Percentiles rank a stretch among this genome's conserved stretches.
These are phyloP conservation scores for Radiomyces spectabilis DNA, from an alignment of 192 early-diverging fungal genomes.

Conservation along the genomic window DNA sequence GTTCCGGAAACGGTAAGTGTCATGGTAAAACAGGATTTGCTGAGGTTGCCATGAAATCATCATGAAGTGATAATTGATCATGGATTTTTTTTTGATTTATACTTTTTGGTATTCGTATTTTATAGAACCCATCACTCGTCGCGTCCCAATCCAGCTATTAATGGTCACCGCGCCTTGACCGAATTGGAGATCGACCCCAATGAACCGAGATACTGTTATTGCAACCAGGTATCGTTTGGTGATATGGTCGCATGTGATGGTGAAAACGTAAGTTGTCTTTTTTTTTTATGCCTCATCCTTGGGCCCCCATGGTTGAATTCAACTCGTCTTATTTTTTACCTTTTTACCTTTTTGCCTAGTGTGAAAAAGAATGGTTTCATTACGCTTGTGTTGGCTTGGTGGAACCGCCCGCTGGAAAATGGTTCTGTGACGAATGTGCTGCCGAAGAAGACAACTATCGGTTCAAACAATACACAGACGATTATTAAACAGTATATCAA, in stretches of 20 bases:
- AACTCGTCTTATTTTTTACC: not conserved
- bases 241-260: conserved; percentile 88
- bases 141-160: conserved; percentile 18
- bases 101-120: not conserved
- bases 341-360: conserved; percentile 24
- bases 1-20: no score
- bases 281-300: no score
- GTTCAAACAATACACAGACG: no score
- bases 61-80: no score
- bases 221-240: conserved; percentile 78
- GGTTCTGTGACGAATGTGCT: conserved; percentile 76
- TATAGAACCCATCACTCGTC: conserved; percentile 21
- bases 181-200: conserved; percentile 79
- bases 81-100: no score
- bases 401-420: conserved; percentile 71
- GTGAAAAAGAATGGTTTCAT: conserved; percentile 90
- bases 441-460: conserved; percentile 9
- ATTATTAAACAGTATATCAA: no score
- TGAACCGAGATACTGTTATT: conserved; percentile 85
- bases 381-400: conserved; percentile 76
- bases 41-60: no score
- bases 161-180: conserved; percentile 1
- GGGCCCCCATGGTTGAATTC: not conserved
- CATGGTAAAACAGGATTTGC: no score
- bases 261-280: conserved; percentile 44